phyloP scores from a whole-genome alignment of 176 grass and related monocot genomes.

The Musa troglodytarum region DNA sequence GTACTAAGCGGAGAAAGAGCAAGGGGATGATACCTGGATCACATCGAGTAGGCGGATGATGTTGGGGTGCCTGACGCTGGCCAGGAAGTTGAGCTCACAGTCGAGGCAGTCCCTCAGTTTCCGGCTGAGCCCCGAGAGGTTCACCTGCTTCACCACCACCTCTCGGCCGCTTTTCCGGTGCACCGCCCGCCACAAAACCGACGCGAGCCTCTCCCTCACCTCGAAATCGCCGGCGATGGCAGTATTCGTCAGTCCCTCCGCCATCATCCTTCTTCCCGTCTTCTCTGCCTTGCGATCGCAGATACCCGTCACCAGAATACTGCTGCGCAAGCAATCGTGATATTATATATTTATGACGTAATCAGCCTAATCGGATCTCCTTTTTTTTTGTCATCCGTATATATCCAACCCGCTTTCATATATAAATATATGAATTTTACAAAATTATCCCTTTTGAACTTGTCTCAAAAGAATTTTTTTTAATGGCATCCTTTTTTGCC shows the following conservation, averaged over 20 bases:
- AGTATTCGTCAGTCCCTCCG: neutral
- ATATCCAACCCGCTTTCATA: too few species aligned
- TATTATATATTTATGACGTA: too few species aligned
- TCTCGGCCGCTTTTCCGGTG: conserved; percentile 8
- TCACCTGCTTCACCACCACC: conserved; percentile 58
- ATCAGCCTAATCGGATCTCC: too few species aligned
- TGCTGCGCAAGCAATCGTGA: neutral
- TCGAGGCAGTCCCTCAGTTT: conserved; percentile 45
- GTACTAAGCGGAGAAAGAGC: neutral
- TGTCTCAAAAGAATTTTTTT: too few species aligned
- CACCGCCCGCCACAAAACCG: conserved; percentile 29
- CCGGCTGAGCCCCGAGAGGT: conserved; percentile 28
- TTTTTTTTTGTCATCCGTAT: too few species aligned
- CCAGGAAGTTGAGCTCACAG: conserved; percentile 50
- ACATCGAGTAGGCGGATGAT: conserved; percentile 50
- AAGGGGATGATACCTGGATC: conserved; percentile 49
- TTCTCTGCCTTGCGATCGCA: neutral
- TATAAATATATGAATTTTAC: too few species aligned
- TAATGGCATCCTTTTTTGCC: too few species aligned
- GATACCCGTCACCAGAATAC: neutral
- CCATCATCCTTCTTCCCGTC: neutral
- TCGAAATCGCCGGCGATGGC: conserved; percentile 30
- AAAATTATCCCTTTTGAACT: too few species aligned
- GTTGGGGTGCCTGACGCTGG: conserved; percentile 44
- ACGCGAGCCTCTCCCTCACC: conserved; percentile 25